Evolutionary conservation across 1,139 yeast species (phyloP).

Genomic region (Candida sp.): DNA sequence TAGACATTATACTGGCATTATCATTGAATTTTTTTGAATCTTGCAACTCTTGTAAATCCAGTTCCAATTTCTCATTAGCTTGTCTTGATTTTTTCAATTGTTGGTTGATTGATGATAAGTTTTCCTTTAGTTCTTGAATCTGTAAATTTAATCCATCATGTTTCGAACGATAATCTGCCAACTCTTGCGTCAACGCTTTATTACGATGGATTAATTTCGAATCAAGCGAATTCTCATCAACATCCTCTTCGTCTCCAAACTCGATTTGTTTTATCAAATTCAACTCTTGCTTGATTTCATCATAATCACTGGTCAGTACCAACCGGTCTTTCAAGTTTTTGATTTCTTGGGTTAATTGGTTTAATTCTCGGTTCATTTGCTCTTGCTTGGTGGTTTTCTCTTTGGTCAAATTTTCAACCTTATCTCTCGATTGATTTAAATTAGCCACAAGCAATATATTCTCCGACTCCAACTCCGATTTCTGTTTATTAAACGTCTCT

Average conservation of each 20-base stretch:
- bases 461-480: conserved; percentile 62
- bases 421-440: conserved; percentile 48
- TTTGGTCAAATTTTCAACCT: conserved; percentile 24
- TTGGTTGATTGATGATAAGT: conserved; percentile 29
- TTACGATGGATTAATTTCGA: conserved; percentile 55
- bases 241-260: conserved; percentile 44
- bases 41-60: conserved; percentile 58
- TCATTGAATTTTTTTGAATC: conserved; percentile 50
- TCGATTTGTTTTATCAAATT: conserved; percentile 71
- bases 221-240: conserved; percentile 28
- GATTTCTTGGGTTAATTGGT: conserved; percentile 48
- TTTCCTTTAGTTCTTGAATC: conserved; percentile 37
- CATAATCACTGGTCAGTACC: conserved; percentile 58
- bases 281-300: conserved; percentile 73
- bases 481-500: conserved; percentile 36
- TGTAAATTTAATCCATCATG: conserved; percentile 38
- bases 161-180: conserved; percentile 54
- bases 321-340: conserved; percentile 45
- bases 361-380: conserved; percentile 41
- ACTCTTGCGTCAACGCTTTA: conserved; percentile 56
- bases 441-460: conserved; percentile 63
- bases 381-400: conserved; percentile 34
- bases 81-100: conserved; percentile 33
- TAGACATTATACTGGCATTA: conserved; percentile 67
- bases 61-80: conserved; percentile 63